Conservation (phyloP, 352 stramenopile genomes). For the Globisporangium acanthophoron region DNA sequence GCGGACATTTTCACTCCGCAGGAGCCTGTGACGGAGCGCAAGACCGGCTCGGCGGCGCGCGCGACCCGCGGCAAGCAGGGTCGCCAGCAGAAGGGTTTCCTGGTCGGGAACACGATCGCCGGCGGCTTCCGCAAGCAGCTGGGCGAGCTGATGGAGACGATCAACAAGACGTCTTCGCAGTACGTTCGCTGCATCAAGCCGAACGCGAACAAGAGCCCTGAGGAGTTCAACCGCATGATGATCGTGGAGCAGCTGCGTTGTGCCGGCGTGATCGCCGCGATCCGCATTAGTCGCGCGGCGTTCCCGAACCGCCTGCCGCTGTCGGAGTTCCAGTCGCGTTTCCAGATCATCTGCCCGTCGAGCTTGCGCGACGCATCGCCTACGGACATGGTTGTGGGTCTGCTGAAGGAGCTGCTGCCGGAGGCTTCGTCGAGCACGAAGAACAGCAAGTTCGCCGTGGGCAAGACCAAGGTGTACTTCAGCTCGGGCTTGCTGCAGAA, state of each 20-base stretch:
- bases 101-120: slow-evolving; percentile 78
- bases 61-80: slow-evolving; percentile 36
- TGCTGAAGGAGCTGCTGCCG: slow-evolving; percentile 64
- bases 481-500: slow-evolving; percentile 88
- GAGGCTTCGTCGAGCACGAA: slow-evolving; percentile 58
- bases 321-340: slow-evolving; percentile 69
- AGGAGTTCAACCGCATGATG: slow-evolving; percentile 81
- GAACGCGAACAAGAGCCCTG: slow-evolving; percentile 81
- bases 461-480: slow-evolving; percentile 82
- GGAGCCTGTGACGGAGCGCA: slow-evolving; percentile 17
- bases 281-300: slow-evolving; percentile 82
- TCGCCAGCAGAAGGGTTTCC: slow-evolving; percentile 62
- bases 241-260: slow-evolving; percentile 88
- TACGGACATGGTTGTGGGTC: slow-evolving; percentile 65
- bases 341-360: slow-evolving; percentile 82
- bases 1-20: slow-evolving; percentile 56
- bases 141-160: slow-evolving; percentile 80
- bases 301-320: slow-evolving; percentile 92
- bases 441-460: slow-evolving; percentile 77
- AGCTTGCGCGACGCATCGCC: slow-evolving; percentile 44
- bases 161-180: slow-evolving; percentile 83
- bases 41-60: slow-evolving; percentile 13
- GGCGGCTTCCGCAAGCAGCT: slow-evolving; percentile 86
- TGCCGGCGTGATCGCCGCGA: slow-evolving; percentile 87
- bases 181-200: slow-evolving; percentile 92